Conservation (phyloP, 768 basidiomycete species). For the Xanthoconium purpureum region DNA sequence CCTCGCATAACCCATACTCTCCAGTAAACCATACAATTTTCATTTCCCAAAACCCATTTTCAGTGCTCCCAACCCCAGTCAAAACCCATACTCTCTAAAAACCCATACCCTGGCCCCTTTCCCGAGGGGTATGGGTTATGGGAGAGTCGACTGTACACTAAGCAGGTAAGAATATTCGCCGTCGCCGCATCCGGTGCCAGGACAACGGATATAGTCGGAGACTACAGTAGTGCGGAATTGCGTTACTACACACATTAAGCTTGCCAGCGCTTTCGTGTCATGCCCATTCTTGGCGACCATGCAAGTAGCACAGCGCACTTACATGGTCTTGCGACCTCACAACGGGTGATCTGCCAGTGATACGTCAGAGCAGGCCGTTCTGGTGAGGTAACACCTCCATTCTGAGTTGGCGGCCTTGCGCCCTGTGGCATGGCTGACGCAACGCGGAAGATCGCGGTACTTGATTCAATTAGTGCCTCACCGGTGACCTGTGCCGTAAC, state of each 20-base stretch:
- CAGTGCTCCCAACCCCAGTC: too few species aligned
- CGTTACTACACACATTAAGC: background rate
- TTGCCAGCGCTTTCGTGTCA: background rate
- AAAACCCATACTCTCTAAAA: too few species aligned
- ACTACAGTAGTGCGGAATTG: background rate
- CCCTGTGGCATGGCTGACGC: too few species aligned
- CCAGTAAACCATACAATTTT: too few species aligned
- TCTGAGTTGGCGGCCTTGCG: background rate
- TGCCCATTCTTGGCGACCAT: background rate
- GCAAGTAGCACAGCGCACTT: background rate
- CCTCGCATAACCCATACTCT: too few species aligned
- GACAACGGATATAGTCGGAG: background rate
- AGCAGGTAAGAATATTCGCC: background rate
- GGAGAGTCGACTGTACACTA: too few species aligned
- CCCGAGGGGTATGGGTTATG: too few species aligned
- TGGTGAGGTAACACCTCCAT: background rate
- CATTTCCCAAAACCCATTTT: too few species aligned
- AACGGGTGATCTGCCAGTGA: background rate
- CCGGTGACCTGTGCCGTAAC: too few species aligned
- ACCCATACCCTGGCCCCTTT: too few species aligned
- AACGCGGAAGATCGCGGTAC: background rate
- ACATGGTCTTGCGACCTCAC: background rate
- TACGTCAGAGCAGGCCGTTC: background rate
- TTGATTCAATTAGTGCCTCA: too few species aligned
- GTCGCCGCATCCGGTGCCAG: constrained; percentile 1